A percentile compares a stretch with the other conserved stretches of the same genome.
Evolutionary conservation across 163 green algal genomes (phyloP).

Genomic region (Chlamydomonas reinhardtii): DNA sequence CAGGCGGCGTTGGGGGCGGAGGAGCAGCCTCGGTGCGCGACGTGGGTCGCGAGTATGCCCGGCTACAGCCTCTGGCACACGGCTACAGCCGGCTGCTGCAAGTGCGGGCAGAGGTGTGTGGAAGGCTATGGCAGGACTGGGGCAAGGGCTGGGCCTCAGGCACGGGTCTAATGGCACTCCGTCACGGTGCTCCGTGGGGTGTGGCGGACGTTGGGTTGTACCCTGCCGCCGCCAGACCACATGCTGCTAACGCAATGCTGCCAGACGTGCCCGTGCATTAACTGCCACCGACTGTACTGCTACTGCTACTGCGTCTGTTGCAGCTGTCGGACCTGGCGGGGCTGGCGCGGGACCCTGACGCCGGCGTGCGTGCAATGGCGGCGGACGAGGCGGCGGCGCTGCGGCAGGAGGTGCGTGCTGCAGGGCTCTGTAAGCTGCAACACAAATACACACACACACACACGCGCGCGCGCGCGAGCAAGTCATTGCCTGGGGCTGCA

Average conservation of each 20-base stretch:
- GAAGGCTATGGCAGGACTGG: fast-evolving
- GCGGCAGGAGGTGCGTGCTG: conserved; percentile 11
- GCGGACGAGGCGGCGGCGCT: conserved; percentile 28
- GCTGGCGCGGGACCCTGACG: conserved; percentile 18
- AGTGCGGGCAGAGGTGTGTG: conserved; percentile 6
- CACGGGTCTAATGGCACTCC: too few relatives aligned
- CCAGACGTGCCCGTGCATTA: too few relatives aligned
- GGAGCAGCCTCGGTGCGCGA: background rate
- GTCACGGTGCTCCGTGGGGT: too few relatives aligned
- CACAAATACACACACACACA: too few relatives aligned
- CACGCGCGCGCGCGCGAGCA: too few relatives aligned
- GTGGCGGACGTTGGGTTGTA: too few relatives aligned
- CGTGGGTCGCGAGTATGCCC: conserved; percentile 13
- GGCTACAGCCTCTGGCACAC: conserved; percentile 4
- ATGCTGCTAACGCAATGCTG: background rate
- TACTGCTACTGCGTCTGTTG: too few relatives aligned
- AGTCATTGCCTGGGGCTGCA: too few relatives aligned
- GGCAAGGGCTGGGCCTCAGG: too few relatives aligned
- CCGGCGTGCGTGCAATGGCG: conserved; percentile 12
- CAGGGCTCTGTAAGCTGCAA: background rate
- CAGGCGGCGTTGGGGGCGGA: background rate
- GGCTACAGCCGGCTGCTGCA: conserved; percentile 3
- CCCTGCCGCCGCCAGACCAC: background rate
- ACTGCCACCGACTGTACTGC: too few relatives aligned
- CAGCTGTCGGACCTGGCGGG: conserved; percentile 14